phyloP scores from a whole-genome alignment of 306 rosid species.

The Quercus suber region DNA sequence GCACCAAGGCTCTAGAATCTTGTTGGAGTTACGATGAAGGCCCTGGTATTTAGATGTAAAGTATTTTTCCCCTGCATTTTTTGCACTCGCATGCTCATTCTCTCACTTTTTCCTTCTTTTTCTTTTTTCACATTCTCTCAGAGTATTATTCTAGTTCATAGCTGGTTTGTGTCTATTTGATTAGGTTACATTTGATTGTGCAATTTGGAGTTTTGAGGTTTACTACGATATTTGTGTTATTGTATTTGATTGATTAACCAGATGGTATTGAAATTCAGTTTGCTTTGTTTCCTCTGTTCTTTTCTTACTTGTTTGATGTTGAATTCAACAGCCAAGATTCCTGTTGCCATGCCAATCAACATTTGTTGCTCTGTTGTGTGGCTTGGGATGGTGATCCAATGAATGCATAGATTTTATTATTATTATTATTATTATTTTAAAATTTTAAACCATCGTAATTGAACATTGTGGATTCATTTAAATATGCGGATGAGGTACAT shows the following conservation, averaged over 20 bases:
- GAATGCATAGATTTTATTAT: neutral
- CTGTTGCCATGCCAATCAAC: neutral
- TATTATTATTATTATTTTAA: neutral
- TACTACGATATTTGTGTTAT: neutral
- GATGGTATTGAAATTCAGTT: neutral
- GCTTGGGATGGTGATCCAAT: neutral
- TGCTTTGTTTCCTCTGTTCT: neutral
- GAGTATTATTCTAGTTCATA: neutral
- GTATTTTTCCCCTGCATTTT: neutral
- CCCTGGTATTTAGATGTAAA: neutral
- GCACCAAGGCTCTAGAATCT: neutral
- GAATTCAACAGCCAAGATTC: neutral
- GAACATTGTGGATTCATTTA: neutral
- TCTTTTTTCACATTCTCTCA: neutral
- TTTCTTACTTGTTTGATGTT: neutral
- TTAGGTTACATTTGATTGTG: constrained; percentile 4
- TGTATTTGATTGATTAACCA: neutral
- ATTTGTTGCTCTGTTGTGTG: neutral
- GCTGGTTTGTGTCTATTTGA: neutral
- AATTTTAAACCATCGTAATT: neutral
- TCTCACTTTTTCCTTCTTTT: neutral
- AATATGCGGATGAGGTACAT: neutral
- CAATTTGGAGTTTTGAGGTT: neutral
- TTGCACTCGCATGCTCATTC: neutral
- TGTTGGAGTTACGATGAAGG: neutral